Evolutionary conservation across 352 stramenopile genomes (phyloP), one percentile per base, ranked within the genome.

Genomic region (Phytophthora parvispora): DNA sequence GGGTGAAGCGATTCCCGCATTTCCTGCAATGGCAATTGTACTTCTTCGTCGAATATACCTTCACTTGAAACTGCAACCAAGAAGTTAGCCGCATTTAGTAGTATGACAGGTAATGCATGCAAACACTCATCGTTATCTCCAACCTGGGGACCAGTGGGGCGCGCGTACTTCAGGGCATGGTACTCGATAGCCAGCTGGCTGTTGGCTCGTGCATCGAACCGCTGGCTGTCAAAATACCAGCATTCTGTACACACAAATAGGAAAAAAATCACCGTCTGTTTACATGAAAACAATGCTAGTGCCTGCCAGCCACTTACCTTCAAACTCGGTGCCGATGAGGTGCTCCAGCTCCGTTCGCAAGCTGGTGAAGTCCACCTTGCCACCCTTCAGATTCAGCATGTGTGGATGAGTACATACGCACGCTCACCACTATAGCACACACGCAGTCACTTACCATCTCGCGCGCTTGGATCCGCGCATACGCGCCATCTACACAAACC

Each of bases 201-300:
- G 27, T 69, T 27, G 9, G 76, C 71, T 31, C 78, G 67, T 6
- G 75, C 79, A 59, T 93, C 52, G 25, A 10, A 49, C 1, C 43
- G 76, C 10, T 90, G 81, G n/a, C 58, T 72, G 40, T 92, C 85
- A 54, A 94, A 94, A 57, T 89, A 93, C 86, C 87, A 94, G 70
- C 87, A 91, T 43, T 94, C 86, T 94, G 48, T n/a, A 24, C 6
- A 50, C 22, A n/a, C n/a, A n/a, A n/a, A n/a, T n/a, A n/a, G n/a
- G n/a, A n/a, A n/a, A n/a, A n/a, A n/a, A n/a, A n/a, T n/a, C n/a
- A n/a, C n/a, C n/a, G n/a, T n/a, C n/a, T n/a, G n/a, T n/a, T n/a
- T n/a, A n/a, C n/a, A n/a, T n/a, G n/a, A n/a, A n/a, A n/a, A n/a
- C n/a, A n/a, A n/a, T n/a, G n/a, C n/a, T n/a, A n/a, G n/a, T n/a